phyloP scores from a whole-genome alignment of 2,329 filamentous ascomycete species.

The Aspergillus ochraceus region DNA sequence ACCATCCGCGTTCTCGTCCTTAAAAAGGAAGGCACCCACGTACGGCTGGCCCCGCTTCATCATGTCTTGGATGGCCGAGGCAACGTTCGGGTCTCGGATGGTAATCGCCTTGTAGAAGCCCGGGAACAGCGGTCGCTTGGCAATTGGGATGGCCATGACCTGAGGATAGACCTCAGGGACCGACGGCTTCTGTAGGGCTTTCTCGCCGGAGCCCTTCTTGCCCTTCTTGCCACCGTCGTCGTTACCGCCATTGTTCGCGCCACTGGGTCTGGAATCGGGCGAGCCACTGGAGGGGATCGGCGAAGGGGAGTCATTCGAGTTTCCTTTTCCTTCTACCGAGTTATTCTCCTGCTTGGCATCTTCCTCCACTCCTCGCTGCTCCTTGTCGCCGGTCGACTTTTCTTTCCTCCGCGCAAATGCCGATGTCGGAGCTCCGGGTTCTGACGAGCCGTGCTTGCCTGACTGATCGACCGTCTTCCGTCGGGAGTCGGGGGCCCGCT shows the following conservation, averaged over 20 bases:
- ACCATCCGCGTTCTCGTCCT: conserved; percentile 90
- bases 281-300: conserved; percentile 40
- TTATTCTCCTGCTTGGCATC: conserved; percentile 44
- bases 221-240: conserved; percentile 71
- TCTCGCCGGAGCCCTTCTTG: conserved; percentile 66
- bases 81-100: conserved; percentile 88
- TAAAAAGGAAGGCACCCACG: conserved; percentile 94
- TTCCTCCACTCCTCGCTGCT: conserved; percentile 36
- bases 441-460: conserved; percentile 28
- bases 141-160: conserved; percentile 95
- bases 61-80: conserved; percentile 90
- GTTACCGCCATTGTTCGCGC: conserved; percentile 53
- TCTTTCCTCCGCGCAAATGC: conserved; percentile 41
- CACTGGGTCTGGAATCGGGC: conserved; percentile 52
- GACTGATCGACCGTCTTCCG: conserved; percentile 42
- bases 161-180: conserved; percentile 96
- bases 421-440: conserved; percentile 35
- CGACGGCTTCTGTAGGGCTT: conserved; percentile 78
- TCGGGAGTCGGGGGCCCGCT: conserved; percentile 47
- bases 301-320: conserved; percentile 49
- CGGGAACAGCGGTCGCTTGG: conserved; percentile 88
- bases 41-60: conserved; percentile 97
- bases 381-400: conserved; percentile 38
- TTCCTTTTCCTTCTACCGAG: conserved; percentile 46
- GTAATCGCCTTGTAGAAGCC: conserved; percentile 99